Base-by-base conservation (phyloP, 1,139 yeast species). In the Magnusiomyces ingens region DNA sequence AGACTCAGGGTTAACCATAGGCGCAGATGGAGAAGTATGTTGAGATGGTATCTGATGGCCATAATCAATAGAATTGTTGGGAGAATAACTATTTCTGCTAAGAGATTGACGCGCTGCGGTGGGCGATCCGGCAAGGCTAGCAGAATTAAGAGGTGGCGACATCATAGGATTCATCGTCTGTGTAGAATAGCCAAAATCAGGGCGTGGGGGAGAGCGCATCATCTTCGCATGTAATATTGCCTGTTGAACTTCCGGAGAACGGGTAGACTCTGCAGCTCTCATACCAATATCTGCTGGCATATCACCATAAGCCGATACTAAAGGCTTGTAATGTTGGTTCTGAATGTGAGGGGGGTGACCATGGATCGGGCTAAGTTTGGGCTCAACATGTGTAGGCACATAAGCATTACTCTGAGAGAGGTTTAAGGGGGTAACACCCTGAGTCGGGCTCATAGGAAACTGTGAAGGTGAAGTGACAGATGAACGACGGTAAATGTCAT, bases 1-100 rank as follows among this genome's bases (percentile, higher is more conserved):
- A 22, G 66, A 62, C 51, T 74, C 75, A 47, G 62, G 62, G 29
- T 64, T 65, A 35, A 59, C 52, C n/a, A 62, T 62, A 6, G 55
- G 50, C 10, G 50, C 54, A 38, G 50, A 26, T 13, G 49, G 49
- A 26, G 8, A 26, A 26, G 11, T 8, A 10, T 3, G 19, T 26
- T 26, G 32, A 26, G 32, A 8, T 5, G 32, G 8, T 5, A 26
- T 18, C 11, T n/a, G 37, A n/a, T 19, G 47, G 8, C 32, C 8
- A 12, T n/a, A 12, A 44, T 29, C 22, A 26, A 15, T 8, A 15
- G 35, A 11, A 18, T 13, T 2, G 4, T 15, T 36, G 13, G 45
- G 45, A 11, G 13, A 35, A 12, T 41, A 38, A 4, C 32, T 21
- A 12, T 12, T 29, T 13, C 38, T 22, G 12, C 22, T 38, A 11